These are phyloP conservation scores for Craterostigma plantagineum DNA, from an alignment of 257 asterid species.

Conservation along the genomic window DNA sequence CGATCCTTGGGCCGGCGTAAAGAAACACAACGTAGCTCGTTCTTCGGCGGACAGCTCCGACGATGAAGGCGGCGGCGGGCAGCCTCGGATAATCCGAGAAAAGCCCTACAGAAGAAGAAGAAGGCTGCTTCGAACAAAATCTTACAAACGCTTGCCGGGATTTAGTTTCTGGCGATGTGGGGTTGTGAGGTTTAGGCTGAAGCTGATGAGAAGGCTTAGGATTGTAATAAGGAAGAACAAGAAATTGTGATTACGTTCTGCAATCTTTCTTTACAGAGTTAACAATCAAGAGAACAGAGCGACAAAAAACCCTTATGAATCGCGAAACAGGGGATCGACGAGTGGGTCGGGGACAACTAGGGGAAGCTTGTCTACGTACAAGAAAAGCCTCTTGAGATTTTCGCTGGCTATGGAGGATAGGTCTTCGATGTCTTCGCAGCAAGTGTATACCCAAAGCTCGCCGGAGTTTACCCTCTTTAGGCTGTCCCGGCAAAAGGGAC, in stretches of 20 bases:
- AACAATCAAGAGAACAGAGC: too few species aligned
- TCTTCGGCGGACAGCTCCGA: constrained; percentile 8
- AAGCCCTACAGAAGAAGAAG: constrained; percentile 5
- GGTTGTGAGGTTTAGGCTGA: constrained; percentile 22
- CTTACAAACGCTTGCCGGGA: constrained; percentile 34
- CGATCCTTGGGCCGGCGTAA: constrained; percentile 30
- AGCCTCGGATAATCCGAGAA: neutral
- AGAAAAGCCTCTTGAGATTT: constrained; percentile 44
- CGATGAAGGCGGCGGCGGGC: constrained; percentile 1
- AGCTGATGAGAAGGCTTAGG: constrained; percentile 23
- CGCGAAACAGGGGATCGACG: constrained; percentile 20
- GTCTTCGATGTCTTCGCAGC: constrained; percentile 38
- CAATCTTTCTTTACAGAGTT: too few species aligned
- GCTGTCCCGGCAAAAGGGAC: constrained; percentile 85
- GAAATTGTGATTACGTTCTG: constrained; percentile 9
- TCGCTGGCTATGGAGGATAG: constrained; percentile 37
- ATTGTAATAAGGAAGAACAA: constrained; percentile 24
- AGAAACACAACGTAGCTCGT: neutral
- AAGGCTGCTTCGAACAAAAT: constrained; percentile 22
- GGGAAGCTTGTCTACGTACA: constrained; percentile 53
- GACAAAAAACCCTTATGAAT: too few species aligned
- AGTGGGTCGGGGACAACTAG: constrained; percentile 23
- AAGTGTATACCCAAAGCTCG: constrained; percentile 77
- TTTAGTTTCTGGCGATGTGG: constrained; percentile 30
- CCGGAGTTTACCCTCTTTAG: constrained; percentile 55